Evolutionary conservation across 2,329 filamentous ascomycete species (phyloP), one percentile per base, ranked within the genome.

Genomic region (Sporothrix inflata): DNA sequence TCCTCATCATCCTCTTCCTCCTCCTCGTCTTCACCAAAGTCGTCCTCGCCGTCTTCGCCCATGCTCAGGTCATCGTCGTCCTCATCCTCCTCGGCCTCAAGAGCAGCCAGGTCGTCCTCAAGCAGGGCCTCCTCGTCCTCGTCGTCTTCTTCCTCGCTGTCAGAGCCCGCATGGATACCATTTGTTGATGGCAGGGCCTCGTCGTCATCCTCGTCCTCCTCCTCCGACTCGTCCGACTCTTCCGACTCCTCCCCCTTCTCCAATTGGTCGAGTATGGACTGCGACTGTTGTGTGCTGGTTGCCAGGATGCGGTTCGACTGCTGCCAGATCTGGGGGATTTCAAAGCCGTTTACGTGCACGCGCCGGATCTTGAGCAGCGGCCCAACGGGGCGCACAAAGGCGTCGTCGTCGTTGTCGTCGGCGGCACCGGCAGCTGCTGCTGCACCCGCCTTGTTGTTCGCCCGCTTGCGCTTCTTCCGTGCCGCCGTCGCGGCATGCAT

Each of bases 291-390:
- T 61, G 89, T 76, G 12, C 87, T 82, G 63, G 85, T 85, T 14
- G 81, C 87, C 72, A 98, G 90, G 24, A 98, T 93, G 77, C 92
- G 89, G 78, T 90, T 91, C 9, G 94, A 92, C 83, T 99, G 96
- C 81, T 98, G 93, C 92, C 95, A 99, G 57, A 99, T 90, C 81
- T 98, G 95, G 24, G 91, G 89, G 12, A 92, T 91, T 77, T 92
- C 92, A 77, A 98, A 97, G 0, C 95, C 96, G 72, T 97, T 90
- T 7, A 94, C 85, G 79, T 98, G 92, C 19, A 99, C 84, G 81
- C 92, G 94, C 77, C 92, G 91, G 77, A 97, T 84, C 77, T 94
- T 94, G 75, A 98, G 79, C 1, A 92, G 81, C 81, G 69, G 85
- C 82, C 47, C 82, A 79, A 51, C 86, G 83, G 76, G 92, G 85